Percentiles rank a stretch among this genome's conserved stretches.
Evolutionary conservation across 129 eudicot genomes (phyloP).

Genomic region (Tagetes patula): DNA sequence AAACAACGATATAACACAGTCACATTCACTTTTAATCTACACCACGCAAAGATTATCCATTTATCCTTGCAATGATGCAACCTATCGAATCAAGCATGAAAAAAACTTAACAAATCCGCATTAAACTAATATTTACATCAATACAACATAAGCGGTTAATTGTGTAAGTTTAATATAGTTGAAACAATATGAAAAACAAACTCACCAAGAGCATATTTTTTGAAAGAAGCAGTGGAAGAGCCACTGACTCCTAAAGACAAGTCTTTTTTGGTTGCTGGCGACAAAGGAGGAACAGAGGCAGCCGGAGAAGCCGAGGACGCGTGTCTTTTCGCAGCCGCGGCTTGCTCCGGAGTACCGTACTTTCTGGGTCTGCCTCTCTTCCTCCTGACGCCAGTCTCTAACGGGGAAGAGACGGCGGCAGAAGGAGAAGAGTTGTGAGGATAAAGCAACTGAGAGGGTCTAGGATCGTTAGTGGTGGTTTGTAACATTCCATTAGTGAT

Average conservation of each 20-base stretch:
- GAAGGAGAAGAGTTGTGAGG: constrained; percentile 54
- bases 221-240: constrained; percentile 40
- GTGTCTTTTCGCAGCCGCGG: constrained; percentile 59
- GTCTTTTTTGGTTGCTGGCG: constrained; percentile 49
- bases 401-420: constrained; percentile 50
- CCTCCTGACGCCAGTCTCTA: constrained; percentile 52
- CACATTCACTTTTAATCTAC: constrained; percentile 25
- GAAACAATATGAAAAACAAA: background rate
- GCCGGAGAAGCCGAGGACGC: constrained; percentile 41
- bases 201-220: constrained; percentile 54
- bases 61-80: constrained; percentile 19
- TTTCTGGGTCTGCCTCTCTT: constrained; percentile 75
- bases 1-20: background rate
- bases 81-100: background rate
- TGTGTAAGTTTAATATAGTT: background rate
- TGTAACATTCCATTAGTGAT: constrained; percentile 51
- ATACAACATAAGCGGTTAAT: constrained; percentile 1
- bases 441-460: constrained; percentile 41
- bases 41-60: constrained; percentile 32
- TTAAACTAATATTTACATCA: constrained; percentile 11
- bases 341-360: constrained; percentile 66
- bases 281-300: constrained; percentile 30
- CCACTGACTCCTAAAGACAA: constrained; percentile 27
- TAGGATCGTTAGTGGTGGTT: constrained; percentile 35
- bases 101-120: background rate